A percentile compares a stretch with the other conserved stretches of the same genome.
These are phyloP conservation scores for Akanthomyces muscarius DNA, from an alignment of 2,329 filamentous ascomycete genomes.

Conservation along the genomic window DNA sequence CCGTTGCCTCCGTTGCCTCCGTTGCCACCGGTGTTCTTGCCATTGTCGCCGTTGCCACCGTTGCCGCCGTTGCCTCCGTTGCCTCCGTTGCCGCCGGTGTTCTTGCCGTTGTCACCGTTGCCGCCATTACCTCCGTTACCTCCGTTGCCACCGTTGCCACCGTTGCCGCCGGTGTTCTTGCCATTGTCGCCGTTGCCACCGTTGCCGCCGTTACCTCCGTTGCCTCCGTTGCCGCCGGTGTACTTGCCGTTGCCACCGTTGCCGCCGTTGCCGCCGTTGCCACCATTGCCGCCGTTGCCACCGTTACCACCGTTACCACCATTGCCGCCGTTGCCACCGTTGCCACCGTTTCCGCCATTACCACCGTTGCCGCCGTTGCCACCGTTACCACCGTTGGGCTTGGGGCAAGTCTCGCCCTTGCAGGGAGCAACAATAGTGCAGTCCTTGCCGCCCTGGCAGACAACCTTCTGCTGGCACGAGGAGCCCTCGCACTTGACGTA, in stretches of 20 bases:
- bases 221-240: not conserved
- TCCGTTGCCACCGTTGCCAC: not conserved
- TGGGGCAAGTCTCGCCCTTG: slow-evolving; percentile 20
- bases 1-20: not conserved
- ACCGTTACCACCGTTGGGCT: not conserved
- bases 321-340: not conserved
- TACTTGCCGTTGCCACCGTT: not conserved
- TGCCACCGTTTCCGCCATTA: not conserved
- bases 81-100: not conserved
- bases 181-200: not conserved
- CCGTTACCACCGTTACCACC: not conserved
- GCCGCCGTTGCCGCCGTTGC: not conserved
- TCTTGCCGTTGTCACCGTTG: not conserved
- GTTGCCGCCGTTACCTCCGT: not conserved
- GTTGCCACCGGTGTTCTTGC: not conserved
- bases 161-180: not conserved
- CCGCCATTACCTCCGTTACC: not conserved
- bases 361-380: not conserved
- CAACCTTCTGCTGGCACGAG: slow-evolving; percentile 29
- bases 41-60: not conserved
- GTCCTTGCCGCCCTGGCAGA: slow-evolving; percentile 24
- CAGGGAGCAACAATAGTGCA: slow-evolving; percentile 26
- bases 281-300: not conserved
- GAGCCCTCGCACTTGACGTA: slow-evolving; percentile 28
- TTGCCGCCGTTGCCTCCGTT: not conserved